A percentile compares a stretch with the other conserved stretches of the same genome.
These are phyloP conservation scores for Rhizopogon vinicolor DNA, from an alignment of 768 basidiomycete species.

Conservation along the genomic window DNA sequence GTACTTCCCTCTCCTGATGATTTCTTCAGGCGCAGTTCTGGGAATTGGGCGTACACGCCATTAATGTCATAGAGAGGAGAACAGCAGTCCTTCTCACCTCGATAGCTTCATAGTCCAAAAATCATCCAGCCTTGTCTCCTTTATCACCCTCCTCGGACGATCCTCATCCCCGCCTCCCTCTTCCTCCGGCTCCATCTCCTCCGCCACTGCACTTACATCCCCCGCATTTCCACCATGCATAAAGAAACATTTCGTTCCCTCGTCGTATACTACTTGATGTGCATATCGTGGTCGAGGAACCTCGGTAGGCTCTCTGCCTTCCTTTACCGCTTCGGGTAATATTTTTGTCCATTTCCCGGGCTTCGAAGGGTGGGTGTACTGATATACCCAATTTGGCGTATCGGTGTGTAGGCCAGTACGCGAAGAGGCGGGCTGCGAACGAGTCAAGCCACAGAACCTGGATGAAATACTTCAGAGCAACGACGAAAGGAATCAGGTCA, in stretches of 20 bases:
- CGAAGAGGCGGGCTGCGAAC: constrained; percentile 33
- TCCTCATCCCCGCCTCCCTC: constrained; percentile 3
- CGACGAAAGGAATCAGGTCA: not conserved
- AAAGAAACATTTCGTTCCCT: constrained; percentile 48
- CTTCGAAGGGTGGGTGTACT: constrained; percentile 43
- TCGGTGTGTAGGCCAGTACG: constrained; percentile 41
- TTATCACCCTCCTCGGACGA: constrained; percentile 3
- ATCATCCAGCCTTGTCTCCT: constrained; percentile 60
- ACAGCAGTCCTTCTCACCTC: constrained; percentile 39
- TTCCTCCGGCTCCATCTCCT: constrained; percentile 22
- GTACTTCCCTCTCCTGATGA: constrained; percentile 60
- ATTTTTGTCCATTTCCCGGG: constrained; percentile 68
- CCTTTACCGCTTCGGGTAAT: constrained; percentile 29
- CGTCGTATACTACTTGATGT: constrained; percentile 75
- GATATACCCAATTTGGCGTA: constrained; percentile 64
- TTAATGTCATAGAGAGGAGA: not conserved
- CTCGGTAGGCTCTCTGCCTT: constrained; percentile 15
- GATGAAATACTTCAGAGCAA: not conserved
- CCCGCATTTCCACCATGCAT: constrained; percentile 80
- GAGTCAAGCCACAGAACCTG: constrained; percentile 62
- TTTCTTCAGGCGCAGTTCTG: constrained; percentile 60
- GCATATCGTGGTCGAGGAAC: constrained; percentile 66
- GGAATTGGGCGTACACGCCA: not conserved
- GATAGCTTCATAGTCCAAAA: constrained; percentile 72
- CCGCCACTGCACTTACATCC: constrained; percentile 13